Evolutionary conservation across 78 protist genomes (phyloP), one percentile per base, ranked within the genome.

Genomic region (Dictyostelium purpureum): DNA sequence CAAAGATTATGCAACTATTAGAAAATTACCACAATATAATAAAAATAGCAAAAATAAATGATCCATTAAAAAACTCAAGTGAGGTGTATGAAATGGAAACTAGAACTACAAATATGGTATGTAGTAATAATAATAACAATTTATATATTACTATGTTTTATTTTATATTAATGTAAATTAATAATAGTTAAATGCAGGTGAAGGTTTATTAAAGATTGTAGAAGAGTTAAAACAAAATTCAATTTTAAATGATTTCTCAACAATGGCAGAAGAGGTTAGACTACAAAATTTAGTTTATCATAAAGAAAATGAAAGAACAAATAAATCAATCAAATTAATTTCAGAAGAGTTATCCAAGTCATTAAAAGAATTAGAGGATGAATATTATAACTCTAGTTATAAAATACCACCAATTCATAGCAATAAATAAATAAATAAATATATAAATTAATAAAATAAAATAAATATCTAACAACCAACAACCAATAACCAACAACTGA

Each of bases 1-100:
- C 76, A 26, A 85, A 85, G n/a, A 73, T 77, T 0, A 70, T 49
- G 63, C 91, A 85, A 33, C 28, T 85, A 51, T 31, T 85, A 2
- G 91, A 85, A 28, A 85, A 73, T 52, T 85, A 57, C 59, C 91
- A 85, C 33, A 31, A 42, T 24, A 85, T 85, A 2, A 73, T 85
- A 54, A 85, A 85, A 75, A 73, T 85, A 10, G 18, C 82, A 40
- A 85, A 85, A 33, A 56, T 85, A 4, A 85, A 85, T 73, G 91
- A 85, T 28, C 31, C 73, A 21, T 31, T 49, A 38, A 65, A 85
- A 26, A 85, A 85, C 31, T n/a, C 54, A 16, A 38, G 63, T 37
- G 91, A 85, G 14, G 31, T 73, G 3, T 85, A 73, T 73, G 82
- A 85, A 73, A 85, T 85, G 91, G 91, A 85, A 45, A 85, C 91